Conservation (phyloP, 352 stramenopile species). For the Phytophthora ramorum region DNA sequence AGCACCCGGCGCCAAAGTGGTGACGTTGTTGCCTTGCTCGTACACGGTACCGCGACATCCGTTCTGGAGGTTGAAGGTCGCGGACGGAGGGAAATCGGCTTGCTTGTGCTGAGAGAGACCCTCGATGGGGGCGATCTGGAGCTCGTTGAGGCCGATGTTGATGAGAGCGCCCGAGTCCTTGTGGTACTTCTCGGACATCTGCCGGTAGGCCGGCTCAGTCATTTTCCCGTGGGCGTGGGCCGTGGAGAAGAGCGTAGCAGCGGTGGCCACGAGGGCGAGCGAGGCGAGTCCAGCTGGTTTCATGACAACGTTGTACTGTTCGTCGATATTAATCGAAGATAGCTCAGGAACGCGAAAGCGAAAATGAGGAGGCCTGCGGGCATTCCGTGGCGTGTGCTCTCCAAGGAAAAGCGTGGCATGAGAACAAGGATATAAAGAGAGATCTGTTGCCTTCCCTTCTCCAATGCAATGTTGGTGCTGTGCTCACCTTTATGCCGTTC, state of each 20-base stretch:
- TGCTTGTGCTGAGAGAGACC: no score
- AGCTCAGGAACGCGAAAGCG: background rate
- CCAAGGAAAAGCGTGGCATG: background rate
- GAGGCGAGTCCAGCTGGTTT: conserved; percentile 5
- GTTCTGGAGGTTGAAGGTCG: conserved; percentile 49
- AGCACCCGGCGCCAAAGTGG: conserved; percentile 28
- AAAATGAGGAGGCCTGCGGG: background rate
- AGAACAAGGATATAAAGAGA: background rate
- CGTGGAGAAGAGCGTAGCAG: conserved; percentile 16
- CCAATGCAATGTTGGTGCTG: background rate
- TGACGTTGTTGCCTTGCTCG: conserved; percentile 41
- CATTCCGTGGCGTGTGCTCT: background rate
- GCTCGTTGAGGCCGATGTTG: no score
- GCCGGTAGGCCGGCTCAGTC: conserved; percentile 14
- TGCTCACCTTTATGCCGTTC: background rate
- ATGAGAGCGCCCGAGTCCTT: conserved; percentile 35
- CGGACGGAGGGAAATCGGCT: no score
- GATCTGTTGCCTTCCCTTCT: conserved; percentile 7
- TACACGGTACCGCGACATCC: conserved; percentile 47
- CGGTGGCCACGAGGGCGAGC: conserved; percentile 8
- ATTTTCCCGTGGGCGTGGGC: conserved; percentile 35
- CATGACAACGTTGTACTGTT: background rate
- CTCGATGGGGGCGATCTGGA: no score
- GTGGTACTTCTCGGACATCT: conserved; percentile 37
- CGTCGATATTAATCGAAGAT: background rate